Evolutionary conservation across 495 filamentous ascomycete species (phyloP), one percentile per base, ranked within the genome.

Genomic region (Paragyromitra xinjiangensis): DNA sequence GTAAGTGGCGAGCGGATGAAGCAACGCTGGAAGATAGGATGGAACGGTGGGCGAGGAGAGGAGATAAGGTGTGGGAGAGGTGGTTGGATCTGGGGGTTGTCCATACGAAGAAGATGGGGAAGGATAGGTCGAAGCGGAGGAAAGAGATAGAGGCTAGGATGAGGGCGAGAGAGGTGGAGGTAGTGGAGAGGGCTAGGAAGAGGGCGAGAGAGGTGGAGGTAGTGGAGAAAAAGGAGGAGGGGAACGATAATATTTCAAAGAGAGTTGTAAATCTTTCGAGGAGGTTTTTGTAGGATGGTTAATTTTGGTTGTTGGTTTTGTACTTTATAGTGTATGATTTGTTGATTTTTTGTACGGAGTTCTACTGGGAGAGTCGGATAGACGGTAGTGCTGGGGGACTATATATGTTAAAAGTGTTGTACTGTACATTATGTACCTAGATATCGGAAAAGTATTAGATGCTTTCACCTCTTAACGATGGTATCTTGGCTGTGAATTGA

Each of bases 1-100:
- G 89, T 82, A 95, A 92, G 73, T 98, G 95, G 95, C 85, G 82
- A 71, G 92, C 94, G 1, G 88, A 90, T 9, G 90, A 94, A 79
- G 86, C 87, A 73, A 64, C 82, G 11, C 72, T 83, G 29, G 86
- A 88, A 45, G 85, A 89, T 6, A 88, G 93, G 63, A 86, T 89
- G 78, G 79, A 85, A 73, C 85, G 92, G 68, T 99, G 95, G 95
- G 89, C 91, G 75, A 90, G 88, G 40, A 88, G 95, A 58, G 93
- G 94, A 24, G 89, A 91, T 78, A 62, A 26, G 0, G 66, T 82
- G 84, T 84, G 74, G 82, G 62, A 73, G 78, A 78, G 85, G 83
- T 86, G 70, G 78, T 81, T 79, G 61, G 76, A 76, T 24, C 65
- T 48, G 19, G 78, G 67, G n/a, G 64, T 59, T n/a, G 71, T 79